Evolutionary conservation across 352 stramenopile genomes (phyloP).

Genomic region (Pythium aphanidermatum): DNA sequence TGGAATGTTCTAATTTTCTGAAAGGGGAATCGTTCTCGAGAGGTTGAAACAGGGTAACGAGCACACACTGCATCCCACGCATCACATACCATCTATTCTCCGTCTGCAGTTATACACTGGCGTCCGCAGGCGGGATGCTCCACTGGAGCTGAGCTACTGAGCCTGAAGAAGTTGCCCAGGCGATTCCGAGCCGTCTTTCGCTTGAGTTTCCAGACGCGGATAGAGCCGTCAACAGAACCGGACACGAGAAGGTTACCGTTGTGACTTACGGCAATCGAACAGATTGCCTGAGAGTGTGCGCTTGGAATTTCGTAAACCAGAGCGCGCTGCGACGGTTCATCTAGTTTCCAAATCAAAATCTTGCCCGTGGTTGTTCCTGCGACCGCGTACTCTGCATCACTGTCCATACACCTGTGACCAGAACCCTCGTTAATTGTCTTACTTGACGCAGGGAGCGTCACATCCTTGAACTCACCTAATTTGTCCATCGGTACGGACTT

Average conservation of each 20-base stretch:
- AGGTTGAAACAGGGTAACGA: no score
- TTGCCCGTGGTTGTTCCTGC: slow-evolving; percentile 70
- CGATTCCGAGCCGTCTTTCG: slow-evolving; percentile 47
- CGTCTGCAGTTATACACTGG: no score
- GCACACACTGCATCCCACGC: no score
- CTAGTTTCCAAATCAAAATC: slow-evolving; percentile 78
- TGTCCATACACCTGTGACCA: slow-evolving; percentile 58
- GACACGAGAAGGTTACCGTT: slow-evolving; percentile 58
- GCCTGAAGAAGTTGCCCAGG: slow-evolving; percentile 57
- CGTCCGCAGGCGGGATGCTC: no score
- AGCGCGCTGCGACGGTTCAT: slow-evolving; percentile 53
- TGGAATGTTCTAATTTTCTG: no score
- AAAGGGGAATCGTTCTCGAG: no score
- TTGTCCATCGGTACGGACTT: slow-evolving; percentile 49
- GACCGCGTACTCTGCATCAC: slow-evolving; percentile 70
- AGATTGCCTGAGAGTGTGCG: slow-evolving; percentile 57
- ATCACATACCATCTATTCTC: no score
- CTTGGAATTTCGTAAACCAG: slow-evolving; percentile 74
- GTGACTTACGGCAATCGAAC: slow-evolving; percentile 48
- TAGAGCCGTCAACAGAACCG: slow-evolving; percentile 49
- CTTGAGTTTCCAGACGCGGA: slow-evolving; percentile 75
- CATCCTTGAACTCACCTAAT: slow-evolving; percentile 36
- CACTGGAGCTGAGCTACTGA: no score
- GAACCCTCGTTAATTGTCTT: no score
- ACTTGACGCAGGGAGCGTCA: no score